Conservation (phyloP, 257 asterid genomes). For the Solanum chiquidenum region DNA sequence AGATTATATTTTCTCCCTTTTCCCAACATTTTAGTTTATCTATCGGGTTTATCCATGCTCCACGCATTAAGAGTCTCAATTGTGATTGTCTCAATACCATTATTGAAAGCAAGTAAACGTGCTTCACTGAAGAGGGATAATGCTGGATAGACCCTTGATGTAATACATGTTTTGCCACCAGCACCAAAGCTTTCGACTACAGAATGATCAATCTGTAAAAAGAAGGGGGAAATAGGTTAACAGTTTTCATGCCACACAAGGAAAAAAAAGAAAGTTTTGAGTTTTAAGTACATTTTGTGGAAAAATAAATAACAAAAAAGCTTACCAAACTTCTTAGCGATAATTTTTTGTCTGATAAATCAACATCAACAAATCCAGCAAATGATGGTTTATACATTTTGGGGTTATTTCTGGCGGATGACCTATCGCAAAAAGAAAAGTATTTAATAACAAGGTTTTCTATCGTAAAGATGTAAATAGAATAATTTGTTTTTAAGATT, state of each 20-base stretch:
- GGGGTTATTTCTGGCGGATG: not conserved
- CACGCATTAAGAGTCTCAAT: not conserved
- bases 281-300: not conserved
- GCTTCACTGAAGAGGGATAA: not conserved
- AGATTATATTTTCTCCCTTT: not conserved
- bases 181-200: not conserved
- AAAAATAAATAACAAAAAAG: not conserved
- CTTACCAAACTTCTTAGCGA: constrained; percentile 61
- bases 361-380: constrained; percentile 55
- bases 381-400: constrained; percentile 29
- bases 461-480: no score
- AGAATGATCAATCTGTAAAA: not conserved
- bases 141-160: not conserved
- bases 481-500: no score
- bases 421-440: not conserved
- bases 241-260: not conserved
- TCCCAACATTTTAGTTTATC: not conserved
- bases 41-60: not conserved
- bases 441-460: not conserved
- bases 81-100: not conserved
- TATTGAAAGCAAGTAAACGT: not conserved
- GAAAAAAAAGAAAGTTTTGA: not conserved
- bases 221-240: not conserved
- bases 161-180: not conserved
- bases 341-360: constrained; percentile 38